phyloP scores from a whole-genome alignment of 2,329 filamentous ascomycete species.

The Orbilia oligospora region DNA sequence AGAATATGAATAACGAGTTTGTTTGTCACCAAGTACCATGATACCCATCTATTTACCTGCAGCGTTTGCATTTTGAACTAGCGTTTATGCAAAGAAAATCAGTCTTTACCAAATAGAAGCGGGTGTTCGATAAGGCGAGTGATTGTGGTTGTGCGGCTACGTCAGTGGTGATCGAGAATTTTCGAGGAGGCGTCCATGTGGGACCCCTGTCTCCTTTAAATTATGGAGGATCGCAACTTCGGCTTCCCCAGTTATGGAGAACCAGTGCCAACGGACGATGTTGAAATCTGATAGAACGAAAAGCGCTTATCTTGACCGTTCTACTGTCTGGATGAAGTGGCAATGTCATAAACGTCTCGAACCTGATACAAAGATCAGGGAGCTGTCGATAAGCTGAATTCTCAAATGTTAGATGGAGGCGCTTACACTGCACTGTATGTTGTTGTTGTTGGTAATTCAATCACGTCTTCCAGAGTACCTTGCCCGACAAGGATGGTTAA shows the following conservation, averaged over 20 bases:
- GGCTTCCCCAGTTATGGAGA: neutral
- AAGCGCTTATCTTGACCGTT: constrained; percentile 43
- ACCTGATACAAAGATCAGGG: constrained; percentile 29
- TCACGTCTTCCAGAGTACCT: constrained; percentile 40
- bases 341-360: constrained; percentile 34
- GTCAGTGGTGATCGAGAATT: constrained; percentile 43
- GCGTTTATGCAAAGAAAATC: constrained; percentile 22
- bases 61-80: constrained; percentile 35
- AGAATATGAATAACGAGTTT: constrained; percentile 41
- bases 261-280: constrained; percentile 13
- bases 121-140: constrained; percentile 31
- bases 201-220: constrained; percentile 49
- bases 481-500: constrained; percentile 49
- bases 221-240: constrained; percentile 40
- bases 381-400: constrained; percentile 22
- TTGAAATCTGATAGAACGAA: constrained; percentile 21
- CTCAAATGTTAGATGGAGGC: constrained; percentile 28
- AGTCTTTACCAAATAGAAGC: constrained; percentile 14
- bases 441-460: constrained; percentile 30
- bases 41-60: constrained; percentile 38
- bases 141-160: constrained; percentile 19
- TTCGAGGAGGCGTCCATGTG: constrained; percentile 52
- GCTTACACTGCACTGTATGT: constrained; percentile 35
- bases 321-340: neutral
- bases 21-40: constrained; percentile 14